phyloP scores from a whole-genome alignment of 306 rosid genomes.

The Inga laurina region DNA sequence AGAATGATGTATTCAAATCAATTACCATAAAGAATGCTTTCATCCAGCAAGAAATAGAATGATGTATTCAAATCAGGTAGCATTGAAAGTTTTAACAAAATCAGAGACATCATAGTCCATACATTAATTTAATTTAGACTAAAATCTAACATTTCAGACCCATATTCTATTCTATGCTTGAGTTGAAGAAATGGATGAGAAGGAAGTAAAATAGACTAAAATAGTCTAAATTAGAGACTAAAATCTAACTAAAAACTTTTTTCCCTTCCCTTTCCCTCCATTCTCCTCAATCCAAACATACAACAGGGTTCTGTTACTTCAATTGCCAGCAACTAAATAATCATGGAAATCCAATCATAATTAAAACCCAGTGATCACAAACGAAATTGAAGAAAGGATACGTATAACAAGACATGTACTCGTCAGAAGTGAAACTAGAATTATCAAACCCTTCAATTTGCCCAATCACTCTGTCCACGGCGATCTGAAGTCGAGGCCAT shows the following conservation, averaged over 20 bases:
- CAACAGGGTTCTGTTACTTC: neutral
- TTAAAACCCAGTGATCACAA: neutral
- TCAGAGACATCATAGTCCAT: too few relatives aligned
- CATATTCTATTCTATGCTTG: too few relatives aligned
- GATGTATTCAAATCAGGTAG: too few relatives aligned
- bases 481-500: conserved; percentile 65
- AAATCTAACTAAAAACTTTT: neutral
- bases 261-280: neutral
- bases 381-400: conserved; percentile 26
- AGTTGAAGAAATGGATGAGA: too few relatives aligned
- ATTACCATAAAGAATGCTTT: too few relatives aligned
- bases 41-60: too few relatives aligned
- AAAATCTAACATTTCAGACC: too few relatives aligned
- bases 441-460: conserved; percentile 53
- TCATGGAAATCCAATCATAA: neutral
- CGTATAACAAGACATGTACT: conserved; percentile 64
- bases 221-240: too few relatives aligned
- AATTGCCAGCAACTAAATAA: neutral
- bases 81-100: too few relatives aligned
- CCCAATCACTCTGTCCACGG: conserved; percentile 56
- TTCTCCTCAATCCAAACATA: neutral
- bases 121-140: too few relatives aligned
- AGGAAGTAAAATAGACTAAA: too few relatives aligned
- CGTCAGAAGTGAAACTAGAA: conserved; percentile 54
- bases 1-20: too few relatives aligned